Evolutionary conservation across 345 rosid genomes (phyloP).

Genomic region (Citrus sinensis): DNA sequence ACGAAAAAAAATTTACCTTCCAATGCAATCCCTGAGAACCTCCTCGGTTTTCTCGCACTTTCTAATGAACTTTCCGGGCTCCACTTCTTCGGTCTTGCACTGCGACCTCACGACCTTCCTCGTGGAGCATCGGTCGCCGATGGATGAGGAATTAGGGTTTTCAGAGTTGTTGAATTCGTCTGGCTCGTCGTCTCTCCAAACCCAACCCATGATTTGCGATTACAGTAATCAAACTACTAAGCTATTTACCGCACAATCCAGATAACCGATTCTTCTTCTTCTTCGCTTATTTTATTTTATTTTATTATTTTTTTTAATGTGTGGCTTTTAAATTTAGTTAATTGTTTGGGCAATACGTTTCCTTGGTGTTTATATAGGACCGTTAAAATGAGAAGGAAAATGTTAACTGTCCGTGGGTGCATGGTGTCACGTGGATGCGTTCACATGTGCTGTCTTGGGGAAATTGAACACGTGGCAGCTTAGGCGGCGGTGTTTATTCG

Average conservation of each 20-base stretch:
- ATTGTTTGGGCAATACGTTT: neutral
- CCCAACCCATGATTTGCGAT: conserved; percentile 52
- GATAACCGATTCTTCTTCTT: neutral
- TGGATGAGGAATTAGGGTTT: neutral
- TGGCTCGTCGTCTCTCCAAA: conserved; percentile 51
- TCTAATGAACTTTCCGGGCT: conserved; percentile 70
- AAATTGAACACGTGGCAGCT: neutral
- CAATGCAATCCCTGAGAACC: conserved; percentile 65
- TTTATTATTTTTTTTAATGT: neutral
- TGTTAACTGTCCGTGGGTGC: too few relatives aligned
- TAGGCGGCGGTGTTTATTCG: neutral
- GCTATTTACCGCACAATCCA: conserved; percentile 9
- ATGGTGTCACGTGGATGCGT: neutral
- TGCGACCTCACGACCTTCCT: conserved; percentile 58
- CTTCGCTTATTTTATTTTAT: too few relatives aligned
- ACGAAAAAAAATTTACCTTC: conserved; percentile 40
- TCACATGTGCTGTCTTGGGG: too few relatives aligned
- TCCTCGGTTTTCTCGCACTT: conserved; percentile 91
- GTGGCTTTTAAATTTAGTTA: neutral
- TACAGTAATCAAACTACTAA: neutral
- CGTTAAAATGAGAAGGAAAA: neutral
- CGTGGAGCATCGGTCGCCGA: conserved; percentile 50
- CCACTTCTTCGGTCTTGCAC: conserved; percentile 91
- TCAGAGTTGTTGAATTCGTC: conserved; percentile 18
- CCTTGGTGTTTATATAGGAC: neutral